These are phyloP conservation scores for Xylaria sp. DNA, from an alignment of 2,329 filamentous ascomycete genomes.

Conservation along the genomic window DNA sequence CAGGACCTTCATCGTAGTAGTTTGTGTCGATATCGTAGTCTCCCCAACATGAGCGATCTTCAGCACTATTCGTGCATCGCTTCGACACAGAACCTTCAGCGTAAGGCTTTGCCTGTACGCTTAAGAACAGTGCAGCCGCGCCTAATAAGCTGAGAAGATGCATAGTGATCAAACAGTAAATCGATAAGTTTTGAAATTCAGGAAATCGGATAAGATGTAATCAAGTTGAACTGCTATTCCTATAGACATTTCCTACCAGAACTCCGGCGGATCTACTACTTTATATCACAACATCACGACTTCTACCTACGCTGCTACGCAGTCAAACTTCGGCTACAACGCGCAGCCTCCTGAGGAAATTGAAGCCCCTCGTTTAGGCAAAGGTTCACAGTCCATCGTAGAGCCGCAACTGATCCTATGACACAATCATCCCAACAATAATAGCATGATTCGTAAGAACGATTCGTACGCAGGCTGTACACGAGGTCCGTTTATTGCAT, in stretches of 20 bases:
- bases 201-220: neutral
- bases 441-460: slow-evolving; percentile 6
- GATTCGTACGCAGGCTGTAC: slow-evolving; percentile 16
- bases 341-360: neutral
- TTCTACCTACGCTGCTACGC: neutral
- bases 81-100: slow-evolving; percentile 5
- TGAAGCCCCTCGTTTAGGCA: neutral
- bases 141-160: slow-evolving; percentile 1
- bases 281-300: slow-evolving; percentile 10
- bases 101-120: slow-evolving; percentile 3
- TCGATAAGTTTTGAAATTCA: neutral
- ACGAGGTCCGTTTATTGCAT: neutral
- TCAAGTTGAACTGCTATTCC: neutral
- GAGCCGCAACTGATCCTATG: neutral
- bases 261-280: neutral
- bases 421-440: neutral
- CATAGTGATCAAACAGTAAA: slow-evolving; percentile 10
- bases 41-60: slow-evolving; percentile 29
- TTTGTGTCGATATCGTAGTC: slow-evolving; percentile 36
- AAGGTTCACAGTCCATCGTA: neutral
- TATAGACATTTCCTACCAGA: neutral
- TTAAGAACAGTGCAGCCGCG: neutral
- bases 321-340: neutral
- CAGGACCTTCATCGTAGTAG: slow-evolving; percentile 27
- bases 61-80: slow-evolving; percentile 25